Evolutionary conservation across 2,329 filamentous ascomycete species (phyloP), one percentile per base, ranked within the genome.

Genomic region (Harringtonia lauricola): DNA sequence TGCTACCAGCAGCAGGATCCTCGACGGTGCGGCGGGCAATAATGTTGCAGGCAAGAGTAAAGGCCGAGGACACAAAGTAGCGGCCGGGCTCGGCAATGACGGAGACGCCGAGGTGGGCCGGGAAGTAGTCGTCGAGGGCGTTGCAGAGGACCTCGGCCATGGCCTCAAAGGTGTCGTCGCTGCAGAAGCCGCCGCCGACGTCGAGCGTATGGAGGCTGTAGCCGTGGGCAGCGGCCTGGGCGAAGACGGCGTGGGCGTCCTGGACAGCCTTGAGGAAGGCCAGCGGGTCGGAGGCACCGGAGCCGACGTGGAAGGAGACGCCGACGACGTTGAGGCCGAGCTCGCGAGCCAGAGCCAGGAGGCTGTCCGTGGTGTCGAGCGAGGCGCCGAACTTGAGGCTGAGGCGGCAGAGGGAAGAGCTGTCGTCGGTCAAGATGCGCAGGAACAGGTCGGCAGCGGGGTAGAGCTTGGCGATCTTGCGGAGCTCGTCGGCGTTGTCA

Each of bases 381-480:
- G 86, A 82, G 29, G 92, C 90, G 42, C 92, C 92, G 55, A 96
- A 98, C 70, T 98, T 98, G 71, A 95, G 81, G 71, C 90, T 96
- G 54, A 98, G 73, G 41, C 87, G 87, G 71, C 92, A 96, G 55
- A 96, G 67, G 63, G 87, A 94, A 49, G 86, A 87, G 37, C 89
- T 94, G 63, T 98, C 92, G 60, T 98, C 92, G 48, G 92, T 98
- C 60, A 88, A 73, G 66, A 98, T 98, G 56, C 92, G 89, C 49
- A 98, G 73, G 64, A 84, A 94, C 35, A 98, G 79, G 68, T 95
- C 86, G 24, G 92, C 92, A 39, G 79, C 79, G 3, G 92, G 90
- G 59, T 77, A 95, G 55, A 92, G 77, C 64, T 87, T 84, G 65
- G 94, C 92, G 64, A 94, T 90, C 76, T 98, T 98, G 77, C 90